These are phyloP conservation scores for Candida sanyaensis DNA, from an alignment of 1,139 yeast species.

Conservation along the genomic window DNA sequence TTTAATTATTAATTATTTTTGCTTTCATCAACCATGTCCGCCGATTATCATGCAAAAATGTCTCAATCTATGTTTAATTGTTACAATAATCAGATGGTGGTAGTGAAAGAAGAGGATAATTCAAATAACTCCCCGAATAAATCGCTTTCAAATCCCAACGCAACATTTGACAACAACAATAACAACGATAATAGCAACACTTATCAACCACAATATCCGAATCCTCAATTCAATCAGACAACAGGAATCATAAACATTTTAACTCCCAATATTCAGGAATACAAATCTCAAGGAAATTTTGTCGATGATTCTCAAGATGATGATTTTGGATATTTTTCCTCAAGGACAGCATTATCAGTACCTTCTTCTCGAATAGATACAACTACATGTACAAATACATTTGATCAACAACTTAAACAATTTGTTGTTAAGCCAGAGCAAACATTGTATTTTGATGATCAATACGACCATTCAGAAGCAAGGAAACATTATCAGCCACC, in stretches of 20 bases:
- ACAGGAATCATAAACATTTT: neutral
- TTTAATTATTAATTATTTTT: neutral
- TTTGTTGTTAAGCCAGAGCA: conserved; percentile 5
- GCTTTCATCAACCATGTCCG: conserved; percentile 5
- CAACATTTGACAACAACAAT: neutral
- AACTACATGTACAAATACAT: conserved; percentile 7
- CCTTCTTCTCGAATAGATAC: conserved; percentile 17
- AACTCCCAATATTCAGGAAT: conserved; percentile 6
- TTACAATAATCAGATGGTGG: conserved; percentile 8
- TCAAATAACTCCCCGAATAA: neutral
- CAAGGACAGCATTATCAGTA: conserved; percentile 14
- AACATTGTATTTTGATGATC: neutral
- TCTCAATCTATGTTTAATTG: conserved; percentile 9
- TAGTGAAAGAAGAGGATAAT: neutral
- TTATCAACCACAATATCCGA: neutral
- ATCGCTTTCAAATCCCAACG: neutral
- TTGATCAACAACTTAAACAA: conserved; percentile 13
- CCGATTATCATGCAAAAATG: conserved; percentile 13
- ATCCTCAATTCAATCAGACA: neutral
- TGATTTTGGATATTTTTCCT: conserved; percentile 12
- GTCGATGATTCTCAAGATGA: conserved; percentile 2
- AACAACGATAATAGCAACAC: neutral
- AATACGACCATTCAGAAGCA: neutral
- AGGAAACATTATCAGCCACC: neutral
- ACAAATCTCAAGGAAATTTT: neutral